Percentiles rank a stretch among this genome's conserved stretches.
These are phyloP conservation scores for Porodaedalea pini DNA, from an alignment of 1,284 basidiomycete species.

Conservation along the genomic window DNA sequence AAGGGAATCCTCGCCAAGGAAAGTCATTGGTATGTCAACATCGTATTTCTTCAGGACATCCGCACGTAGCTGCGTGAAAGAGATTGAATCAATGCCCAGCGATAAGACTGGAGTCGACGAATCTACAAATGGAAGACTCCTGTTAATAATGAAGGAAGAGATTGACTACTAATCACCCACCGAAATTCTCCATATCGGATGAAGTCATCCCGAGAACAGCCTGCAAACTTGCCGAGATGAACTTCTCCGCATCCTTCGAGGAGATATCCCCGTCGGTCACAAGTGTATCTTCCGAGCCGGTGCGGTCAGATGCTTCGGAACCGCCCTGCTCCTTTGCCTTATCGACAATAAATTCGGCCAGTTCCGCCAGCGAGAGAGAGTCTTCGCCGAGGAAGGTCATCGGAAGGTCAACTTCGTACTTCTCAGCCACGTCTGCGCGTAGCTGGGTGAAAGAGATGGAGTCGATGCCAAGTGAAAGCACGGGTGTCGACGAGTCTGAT, in stretches of 20 bases:
- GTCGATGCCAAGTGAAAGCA: constrained; percentile 17
- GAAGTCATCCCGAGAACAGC: constrained; percentile 15
- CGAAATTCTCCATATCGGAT: constrained; percentile 13
- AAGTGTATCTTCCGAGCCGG: constrained; percentile 9
- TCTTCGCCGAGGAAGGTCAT: constrained; percentile 18
- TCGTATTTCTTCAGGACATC: constrained; percentile 10
- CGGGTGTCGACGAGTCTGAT: constrained; percentile 14
- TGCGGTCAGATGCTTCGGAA: constrained; percentile 5
- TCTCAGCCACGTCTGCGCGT: constrained; percentile 9
- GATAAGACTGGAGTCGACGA: constrained; percentile 15
- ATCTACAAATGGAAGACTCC: not conserved
- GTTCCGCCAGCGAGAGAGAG: constrained; percentile 7
- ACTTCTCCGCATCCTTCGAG: constrained; percentile 15
- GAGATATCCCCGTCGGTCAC: constrained; percentile 1
- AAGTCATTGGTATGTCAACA: constrained; percentile 17
- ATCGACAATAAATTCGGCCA: constrained; percentile 12
- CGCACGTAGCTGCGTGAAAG: constrained; percentile 17
- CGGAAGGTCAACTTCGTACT: constrained; percentile 15
- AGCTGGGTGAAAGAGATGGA: constrained; percentile 19
- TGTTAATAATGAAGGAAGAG: not conserved
- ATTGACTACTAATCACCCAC: not conserved
- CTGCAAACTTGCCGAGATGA: constrained; percentile 14
- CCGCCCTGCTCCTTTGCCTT: constrained; percentile 9
- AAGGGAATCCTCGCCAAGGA: constrained; percentile 17
- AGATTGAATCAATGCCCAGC: constrained; percentile 18